Evolutionary conservation across 768 basidiomycete species (phyloP).

Genomic region (Sporobolomyces roseus): DNA sequence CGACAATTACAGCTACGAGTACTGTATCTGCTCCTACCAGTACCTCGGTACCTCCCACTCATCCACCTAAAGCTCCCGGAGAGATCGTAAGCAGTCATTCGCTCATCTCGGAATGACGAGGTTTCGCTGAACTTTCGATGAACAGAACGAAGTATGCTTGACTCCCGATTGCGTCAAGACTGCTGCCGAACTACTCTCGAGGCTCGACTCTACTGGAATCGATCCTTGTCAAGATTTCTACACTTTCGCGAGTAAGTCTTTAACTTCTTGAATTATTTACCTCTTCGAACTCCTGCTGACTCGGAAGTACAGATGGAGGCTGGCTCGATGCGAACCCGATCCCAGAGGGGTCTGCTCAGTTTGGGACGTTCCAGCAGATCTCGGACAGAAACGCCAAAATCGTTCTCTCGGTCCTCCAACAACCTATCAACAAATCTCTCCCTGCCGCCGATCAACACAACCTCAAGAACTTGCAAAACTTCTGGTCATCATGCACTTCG

Average conservation of each 20-base stretch:
- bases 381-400: constrained; percentile 55
- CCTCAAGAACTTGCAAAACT: constrained; percentile 51
- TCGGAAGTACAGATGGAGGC: constrained; percentile 63
- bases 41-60: constrained; percentile 53
- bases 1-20: constrained; percentile 43
- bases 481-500: constrained; percentile 78
- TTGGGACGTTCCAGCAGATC: constrained; percentile 37
- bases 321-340: constrained; percentile 80
- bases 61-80: constrained; percentile 40
- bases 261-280: neutral
- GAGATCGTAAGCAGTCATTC: neutral
- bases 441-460: constrained; percentile 60
- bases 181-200: constrained; percentile 73
- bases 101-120: neutral
- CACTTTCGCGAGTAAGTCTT: constrained; percentile 74
- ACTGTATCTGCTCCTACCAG: constrained; percentile 42
- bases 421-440: constrained; percentile 41
- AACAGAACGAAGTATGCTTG: too few relatives aligned
- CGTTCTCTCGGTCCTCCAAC: constrained; percentile 67
- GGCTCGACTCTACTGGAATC: constrained; percentile 69
- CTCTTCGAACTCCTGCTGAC: constrained; percentile 9
- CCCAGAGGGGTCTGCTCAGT: constrained; percentile 70
- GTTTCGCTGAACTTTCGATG: constrained; percentile 55
- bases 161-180: constrained; percentile 74
- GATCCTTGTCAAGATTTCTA: constrained; percentile 98